Percentiles rank a stretch among this genome's conserved stretches.
Conservation (phyloP, 441 rosid species). For the Gossypium gossypioides region DNA sequence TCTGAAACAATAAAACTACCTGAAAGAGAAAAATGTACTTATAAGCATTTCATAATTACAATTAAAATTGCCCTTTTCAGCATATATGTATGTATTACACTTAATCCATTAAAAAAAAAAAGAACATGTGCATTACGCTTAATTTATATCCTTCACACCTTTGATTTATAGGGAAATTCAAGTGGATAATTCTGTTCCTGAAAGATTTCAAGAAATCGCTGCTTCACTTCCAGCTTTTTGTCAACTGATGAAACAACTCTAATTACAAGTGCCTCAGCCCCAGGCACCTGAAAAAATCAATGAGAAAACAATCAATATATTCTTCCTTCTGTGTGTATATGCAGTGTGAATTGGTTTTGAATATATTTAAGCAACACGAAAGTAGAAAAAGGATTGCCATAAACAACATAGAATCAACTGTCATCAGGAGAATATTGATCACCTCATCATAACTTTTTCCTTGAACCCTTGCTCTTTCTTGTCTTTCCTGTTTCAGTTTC, state of each 20-base stretch:
- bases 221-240: slow-evolving; percentile 96
- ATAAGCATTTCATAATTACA: not conserved
- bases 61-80: not conserved
- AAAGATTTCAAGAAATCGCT: slow-evolving; percentile 85
- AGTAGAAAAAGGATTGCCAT: not conserved
- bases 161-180: slow-evolving; percentile 92
- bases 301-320: slow-evolving; percentile 1
- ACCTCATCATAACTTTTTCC: slow-evolving; percentile 96
- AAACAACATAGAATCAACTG: slow-evolving; percentile 1
- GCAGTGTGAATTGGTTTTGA: not conserved
- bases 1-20: slow-evolving; percentile 93
- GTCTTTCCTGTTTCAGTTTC: slow-evolving; percentile 75
- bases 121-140: not conserved
- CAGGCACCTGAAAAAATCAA: slow-evolving; percentile 55
- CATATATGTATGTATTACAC: slow-evolving; percentile 7
- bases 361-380: not conserved
- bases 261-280: slow-evolving; percentile 89
- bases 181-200: slow-evolving; percentile 84
- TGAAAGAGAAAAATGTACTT: slow-evolving; percentile 30
- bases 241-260: slow-evolving; percentile 99
- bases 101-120: not conserved
- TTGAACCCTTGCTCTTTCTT: slow-evolving; percentile 76
- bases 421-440: slow-evolving; percentile 8
- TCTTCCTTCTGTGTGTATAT: not conserved
- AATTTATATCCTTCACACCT: slow-evolving; percentile 37